These are phyloP conservation scores for Fusarium sp. DNA, from an alignment of 2,329 filamentous ascomycete species.

Conservation along the genomic window DNA sequence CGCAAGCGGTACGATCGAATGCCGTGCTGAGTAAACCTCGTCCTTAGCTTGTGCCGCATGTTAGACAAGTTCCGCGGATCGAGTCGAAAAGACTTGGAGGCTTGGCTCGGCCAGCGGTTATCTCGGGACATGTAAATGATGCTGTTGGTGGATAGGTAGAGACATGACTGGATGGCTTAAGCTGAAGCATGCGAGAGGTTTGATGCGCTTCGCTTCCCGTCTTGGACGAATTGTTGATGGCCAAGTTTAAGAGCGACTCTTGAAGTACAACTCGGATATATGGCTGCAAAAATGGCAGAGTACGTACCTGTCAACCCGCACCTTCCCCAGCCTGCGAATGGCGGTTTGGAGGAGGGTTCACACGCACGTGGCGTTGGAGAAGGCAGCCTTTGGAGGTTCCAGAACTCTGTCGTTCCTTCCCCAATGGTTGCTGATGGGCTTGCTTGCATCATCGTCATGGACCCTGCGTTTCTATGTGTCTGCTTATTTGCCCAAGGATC, in stretches of 20 bases:
- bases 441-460: background rate
- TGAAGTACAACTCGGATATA: background rate
- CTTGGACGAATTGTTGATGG: background rate
- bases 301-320: background rate
- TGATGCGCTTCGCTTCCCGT: background rate
- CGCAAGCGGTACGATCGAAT: conserved; percentile 39
- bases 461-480: conserved; percentile 15
- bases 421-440: conserved; percentile 14
- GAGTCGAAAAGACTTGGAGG: background rate
- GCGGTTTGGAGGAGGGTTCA: background rate
- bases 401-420: conserved; percentile 3
- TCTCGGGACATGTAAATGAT: background rate
- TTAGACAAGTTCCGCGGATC: conserved; percentile 18
- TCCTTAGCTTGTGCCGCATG: conserved; percentile 7
- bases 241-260: background rate
- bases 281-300: background rate
- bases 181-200: background rate
- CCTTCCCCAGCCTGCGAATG: background rate
- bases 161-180: background rate
- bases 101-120: background rate
- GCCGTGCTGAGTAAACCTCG: conserved; percentile 36
- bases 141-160: background rate
- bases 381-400: background rate
- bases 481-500: conserved; percentile 6
- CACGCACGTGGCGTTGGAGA: conserved; percentile 14